Base-by-base conservation (phyloP, 192 early-diverging fungal species). In the Backusella tarrabulga region DNA sequence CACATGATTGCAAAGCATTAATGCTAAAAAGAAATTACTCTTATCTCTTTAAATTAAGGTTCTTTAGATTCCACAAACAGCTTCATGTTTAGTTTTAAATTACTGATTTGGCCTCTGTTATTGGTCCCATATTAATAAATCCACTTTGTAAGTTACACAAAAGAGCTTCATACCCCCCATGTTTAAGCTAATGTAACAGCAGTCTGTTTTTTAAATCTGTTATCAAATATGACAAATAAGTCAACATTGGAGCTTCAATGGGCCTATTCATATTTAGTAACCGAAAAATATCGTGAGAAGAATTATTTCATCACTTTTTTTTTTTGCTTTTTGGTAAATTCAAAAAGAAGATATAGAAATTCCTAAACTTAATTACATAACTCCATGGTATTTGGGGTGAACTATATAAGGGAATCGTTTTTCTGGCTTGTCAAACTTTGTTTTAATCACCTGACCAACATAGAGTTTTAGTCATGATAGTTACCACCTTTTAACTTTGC, bases 171-270 rank as follows among this genome's bases (percentile, higher is more conserved):
- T 19, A 21, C 21, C 54, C 54, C 52, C 54, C 54, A 56, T 56
- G 52, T 23, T 56, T 21, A 56, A 56, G 7, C 19, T 56, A 8
- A 56, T 56, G 54, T 56, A 56, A 56, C 54, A 23, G 19, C 1
- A 56, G n/a, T 21, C 54, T 56, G 54, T 56, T 56, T 17, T 56
- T 56, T 56, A 21, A 56, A 56, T 56, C n/a, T 9, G 54, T 21
- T 56, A 23, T 56, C 54, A 56, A 56, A 56, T n/a, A 56, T 56
- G n/a, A 56, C 54, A 56, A 56, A 56, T 56, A 56, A 56, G 54
- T 56, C 54, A 56, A 56, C 54, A 56, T 56, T 56, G 54, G 21
- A 23, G 42, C 42, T 0, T 44, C 42, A 44, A 17, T 44, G 38
- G 42, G 42, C 42, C 15, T 56, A 21, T 56, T 56, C 54, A 21